Conservation (phyloP, 371 early-diverging fungal species). For the Syncephalastrum racemosum region DNA sequence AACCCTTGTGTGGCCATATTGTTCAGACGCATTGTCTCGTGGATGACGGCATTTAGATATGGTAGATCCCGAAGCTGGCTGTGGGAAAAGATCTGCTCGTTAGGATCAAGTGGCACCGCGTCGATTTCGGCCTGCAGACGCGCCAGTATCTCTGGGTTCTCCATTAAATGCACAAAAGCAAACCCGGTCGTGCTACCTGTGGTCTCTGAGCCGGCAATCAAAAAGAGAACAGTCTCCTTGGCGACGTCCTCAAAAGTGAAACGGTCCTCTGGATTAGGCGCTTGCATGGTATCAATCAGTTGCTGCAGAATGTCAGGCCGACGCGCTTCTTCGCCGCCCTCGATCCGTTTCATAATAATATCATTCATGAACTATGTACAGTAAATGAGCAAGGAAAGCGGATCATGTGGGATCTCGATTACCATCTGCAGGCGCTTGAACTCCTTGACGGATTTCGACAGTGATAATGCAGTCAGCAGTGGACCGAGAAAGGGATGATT, state of each 20-base stretch:
- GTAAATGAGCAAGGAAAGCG: too few relatives aligned
- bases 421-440: too few relatives aligned
- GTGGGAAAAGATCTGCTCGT: conserved; percentile 14
- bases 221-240: conserved; percentile 26
- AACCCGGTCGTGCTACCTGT: conserved; percentile 30
- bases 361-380: conserved; percentile 20
- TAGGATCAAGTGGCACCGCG: neutral
- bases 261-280: conserved; percentile 19
- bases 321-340: conserved; percentile 6
- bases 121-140: conserved; percentile 28
- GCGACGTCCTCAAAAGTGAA: conserved; percentile 22
- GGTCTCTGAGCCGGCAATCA: conserved; percentile 38
- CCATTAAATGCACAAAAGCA: conserved; percentile 19
- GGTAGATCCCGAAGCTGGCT: conserved; percentile 25
- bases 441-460: too few relatives aligned
- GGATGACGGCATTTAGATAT: conserved; percentile 31
- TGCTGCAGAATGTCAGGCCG: conserved; percentile 35
- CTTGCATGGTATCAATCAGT: conserved; percentile 21
- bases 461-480: neutral
- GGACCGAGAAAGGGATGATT: conserved; percentile 3
- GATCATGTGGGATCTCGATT: too few relatives aligned
- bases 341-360: conserved; percentile 22
- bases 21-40: conserved; percentile 33
- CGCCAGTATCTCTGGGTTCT: conserved; percentile 14
- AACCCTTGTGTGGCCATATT: conserved; percentile 21